phyloP scores from a whole-genome alignment of 768 basidiomycete genomes.

The Lenzites betulinus region DNA sequence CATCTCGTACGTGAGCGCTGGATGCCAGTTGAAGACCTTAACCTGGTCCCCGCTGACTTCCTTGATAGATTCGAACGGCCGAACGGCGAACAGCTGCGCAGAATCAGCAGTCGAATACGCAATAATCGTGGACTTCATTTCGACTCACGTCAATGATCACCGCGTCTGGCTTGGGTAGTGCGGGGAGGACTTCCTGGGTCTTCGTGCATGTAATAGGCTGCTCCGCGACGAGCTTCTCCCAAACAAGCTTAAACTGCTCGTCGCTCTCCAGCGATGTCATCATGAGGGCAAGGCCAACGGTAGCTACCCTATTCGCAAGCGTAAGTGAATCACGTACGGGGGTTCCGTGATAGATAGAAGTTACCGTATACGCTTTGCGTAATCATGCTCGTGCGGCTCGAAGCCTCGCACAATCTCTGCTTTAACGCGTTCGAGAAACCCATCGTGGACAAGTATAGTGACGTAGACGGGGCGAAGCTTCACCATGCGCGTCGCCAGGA shows the following conservation, averaged over 20 bases:
- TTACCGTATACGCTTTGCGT: conserved; percentile 6
- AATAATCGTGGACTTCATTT: not conserved
- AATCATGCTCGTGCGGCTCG: not conserved
- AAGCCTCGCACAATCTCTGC: conserved; percentile 17
- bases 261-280: conserved; percentile 2
- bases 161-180: conserved; percentile 15
- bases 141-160: conserved; percentile 22
- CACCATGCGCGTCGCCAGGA: conserved; percentile 13
- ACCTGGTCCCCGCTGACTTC: conserved; percentile 9
- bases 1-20: not conserved
- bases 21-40: conserved; percentile 5
- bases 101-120: not conserved
- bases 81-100: conserved; percentile 12
- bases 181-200: not conserved
- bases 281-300: not conserved
- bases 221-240: conserved; percentile 8
- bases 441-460: conserved; percentile 14
- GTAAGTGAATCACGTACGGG: not conserved
- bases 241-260: conserved; percentile 10
- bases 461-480: conserved; percentile 11
- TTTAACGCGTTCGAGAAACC: conserved; percentile 3
- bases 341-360: not conserved
- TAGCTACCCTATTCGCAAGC: conserved; percentile 7
- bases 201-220: conserved; percentile 8
- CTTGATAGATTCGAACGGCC: not conserved